These are phyloP conservation scores for Thermoascus crustaceus DNA, from an alignment of 2,329 filamentous ascomycete species.

Conservation along the genomic window DNA sequence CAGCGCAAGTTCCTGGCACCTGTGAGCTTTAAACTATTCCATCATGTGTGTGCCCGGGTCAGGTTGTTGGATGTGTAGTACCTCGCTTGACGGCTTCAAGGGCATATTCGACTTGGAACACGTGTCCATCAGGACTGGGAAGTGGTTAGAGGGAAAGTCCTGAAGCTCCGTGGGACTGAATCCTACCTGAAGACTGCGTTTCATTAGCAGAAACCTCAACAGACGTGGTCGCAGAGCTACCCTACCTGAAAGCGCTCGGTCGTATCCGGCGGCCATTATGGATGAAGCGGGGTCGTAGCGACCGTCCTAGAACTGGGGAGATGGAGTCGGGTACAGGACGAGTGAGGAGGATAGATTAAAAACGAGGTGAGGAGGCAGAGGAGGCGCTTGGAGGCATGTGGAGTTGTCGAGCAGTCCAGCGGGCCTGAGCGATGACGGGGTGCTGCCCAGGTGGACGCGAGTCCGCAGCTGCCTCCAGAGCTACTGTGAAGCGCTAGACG, in stretches of 20 bases:
- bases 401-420: conserved; percentile 3
- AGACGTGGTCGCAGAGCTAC: conserved; percentile 15
- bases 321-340: too few species aligned
- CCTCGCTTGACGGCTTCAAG: conserved; percentile 98
- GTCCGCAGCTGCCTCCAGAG: conserved; percentile 19
- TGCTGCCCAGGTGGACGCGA: conserved; percentile 18
- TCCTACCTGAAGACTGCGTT: conserved; percentile 70
- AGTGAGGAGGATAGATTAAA: not conserved
- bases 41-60: not conserved
- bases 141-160: conserved; percentile 38
- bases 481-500: conserved; percentile 16
- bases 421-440: conserved; percentile 16
- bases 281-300: conserved; percentile 1
- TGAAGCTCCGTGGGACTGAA: conserved; percentile 8
- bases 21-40: not conserved
- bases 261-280: conserved; percentile 87
- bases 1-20: conserved; percentile 78
- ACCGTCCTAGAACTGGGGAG: conserved; percentile 3
- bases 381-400: not conserved
- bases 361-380: not conserved
- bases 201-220: conserved; percentile 33
- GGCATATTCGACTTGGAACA: conserved; percentile 99
- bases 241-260: conserved; percentile 97
- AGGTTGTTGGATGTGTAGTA: conserved; percentile 33
- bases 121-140: conserved; percentile 89